Evolutionary conservation across 2,329 filamentous ascomycete genomes (phyloP), one percentile per base, ranked within the genome.

Genomic region (Sporothrix globosa): DNA sequence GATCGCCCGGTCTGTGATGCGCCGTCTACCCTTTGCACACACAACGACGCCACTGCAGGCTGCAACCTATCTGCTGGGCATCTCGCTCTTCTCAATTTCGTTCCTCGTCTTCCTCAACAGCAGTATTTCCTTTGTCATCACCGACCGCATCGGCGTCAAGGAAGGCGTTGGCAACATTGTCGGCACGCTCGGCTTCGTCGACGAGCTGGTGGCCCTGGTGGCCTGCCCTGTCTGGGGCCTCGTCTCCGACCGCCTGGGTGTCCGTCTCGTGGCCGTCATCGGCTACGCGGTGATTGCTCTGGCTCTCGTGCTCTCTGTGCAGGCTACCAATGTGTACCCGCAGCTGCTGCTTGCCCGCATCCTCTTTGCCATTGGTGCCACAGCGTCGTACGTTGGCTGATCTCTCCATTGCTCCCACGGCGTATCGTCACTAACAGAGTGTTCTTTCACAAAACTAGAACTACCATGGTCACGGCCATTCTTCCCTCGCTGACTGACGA

Each of bases 381-480:
- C 94, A n/a, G 96, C 95, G 27, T 89, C 92, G 85, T 94, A 77
- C 81, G 86, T 78, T 3, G 27, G 34, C 34, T 9, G 34, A 34
- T 34, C 7, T 54, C n/a, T 27, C 41, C 10, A n/a, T 39, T 52
- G 56, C 50, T 61, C 5, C 53, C 11, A 2, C 24, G 4, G n/a
- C 53, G 21, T 3, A n/a, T 7, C 17, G 24, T 21, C 24, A 19
- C 24, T 54, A 46, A 41, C 34, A 21, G 9, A 13, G 10, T 34
- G 34, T 6, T 9, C 34, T 34, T 24, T 34, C 34, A 30, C 27
- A 68, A 34, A 48, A 14, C 3, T 69, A 88, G 86, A 5, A 87
- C 93, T 17, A 98, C 96, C 1, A 99, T 99, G 96, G 96, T 99
- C 24, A 98, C 96, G 10, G 96, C 96, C 3, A 93, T 97, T 60